Percentiles rank a stretch among this genome's conserved stretches.
Evolutionary conservation across 805 yeast genomes (phyloP).

Genomic region (Ogataea salicorniae): DNA sequence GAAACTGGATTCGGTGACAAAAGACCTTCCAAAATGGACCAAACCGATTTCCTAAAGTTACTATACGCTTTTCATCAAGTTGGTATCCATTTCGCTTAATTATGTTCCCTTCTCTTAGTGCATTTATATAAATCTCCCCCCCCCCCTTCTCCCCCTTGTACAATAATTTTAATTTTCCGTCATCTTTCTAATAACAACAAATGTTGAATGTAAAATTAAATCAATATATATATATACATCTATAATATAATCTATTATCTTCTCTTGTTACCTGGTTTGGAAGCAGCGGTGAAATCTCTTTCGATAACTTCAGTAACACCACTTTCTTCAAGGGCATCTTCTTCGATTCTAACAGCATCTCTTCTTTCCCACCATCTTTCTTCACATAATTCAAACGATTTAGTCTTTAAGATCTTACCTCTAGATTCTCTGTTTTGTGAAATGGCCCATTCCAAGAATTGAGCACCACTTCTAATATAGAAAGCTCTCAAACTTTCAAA

Average conservation of each 20-base stretch:
- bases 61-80: slow-evolving; percentile 94
- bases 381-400: slow-evolving; percentile 86
- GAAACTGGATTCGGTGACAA: slow-evolving; percentile 80
- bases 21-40: slow-evolving; percentile 93
- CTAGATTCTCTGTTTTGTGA: slow-evolving; percentile 79
- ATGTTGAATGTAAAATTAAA: not conserved
- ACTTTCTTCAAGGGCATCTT: slow-evolving; percentile 87
- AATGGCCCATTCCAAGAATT: slow-evolving; percentile 89
- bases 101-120: not conserved
- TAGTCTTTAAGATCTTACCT: slow-evolving; percentile 84
- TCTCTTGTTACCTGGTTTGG: slow-evolving; percentile 38
- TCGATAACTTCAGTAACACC: slow-evolving; percentile 88
- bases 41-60: slow-evolving; percentile 83
- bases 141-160: not conserved
- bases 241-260: slow-evolving; percentile 32
- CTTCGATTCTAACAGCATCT: slow-evolving; percentile 82
- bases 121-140: not conserved
- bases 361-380: slow-evolving; percentile 99
- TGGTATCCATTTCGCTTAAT: slow-evolving; percentile 89
- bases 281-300: slow-evolving; percentile 47
- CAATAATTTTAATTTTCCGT: not conserved
- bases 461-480: slow-evolving; percentile 80
- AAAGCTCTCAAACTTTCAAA: slow-evolving; percentile 82
- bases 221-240: not conserved
- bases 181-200: not conserved